phyloP scores from a whole-genome alignment of 331 rosid species.

The Rhamnella rubrinervis region DNA sequence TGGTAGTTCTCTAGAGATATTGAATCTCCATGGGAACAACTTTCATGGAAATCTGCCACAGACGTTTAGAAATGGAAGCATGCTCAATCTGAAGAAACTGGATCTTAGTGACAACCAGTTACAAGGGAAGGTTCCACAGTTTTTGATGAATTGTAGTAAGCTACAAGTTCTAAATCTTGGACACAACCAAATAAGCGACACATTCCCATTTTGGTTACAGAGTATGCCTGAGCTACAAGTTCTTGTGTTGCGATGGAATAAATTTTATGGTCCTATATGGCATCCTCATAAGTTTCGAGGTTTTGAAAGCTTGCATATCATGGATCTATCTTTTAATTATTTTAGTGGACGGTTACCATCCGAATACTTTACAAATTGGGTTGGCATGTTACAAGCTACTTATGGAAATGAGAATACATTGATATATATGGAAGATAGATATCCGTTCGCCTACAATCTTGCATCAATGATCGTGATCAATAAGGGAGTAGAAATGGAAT shows the following conservation, averaged over 20 bases:
- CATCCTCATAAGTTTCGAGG: no score
- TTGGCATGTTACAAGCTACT: not conserved
- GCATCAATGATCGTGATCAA: no score
- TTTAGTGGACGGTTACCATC: not conserved
- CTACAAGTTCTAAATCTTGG: not conserved
- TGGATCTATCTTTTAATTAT: not conserved
- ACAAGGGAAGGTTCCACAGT: not conserved
- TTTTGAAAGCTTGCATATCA: no score
- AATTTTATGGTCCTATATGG: no score
- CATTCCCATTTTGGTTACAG: not conserved
- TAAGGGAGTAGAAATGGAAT: no score
- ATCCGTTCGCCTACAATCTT: no score
- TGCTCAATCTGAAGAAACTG: no score
- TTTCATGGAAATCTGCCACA: no score
- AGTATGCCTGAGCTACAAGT: not conserved
- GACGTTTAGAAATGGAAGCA: no score
- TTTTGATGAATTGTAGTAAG: not conserved
- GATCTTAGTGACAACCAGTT: not conserved
- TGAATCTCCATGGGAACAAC: no score
- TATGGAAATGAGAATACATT: not conserved
- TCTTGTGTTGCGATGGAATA: not conserved
- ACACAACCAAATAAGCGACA: not conserved
- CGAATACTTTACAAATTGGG: not conserved
- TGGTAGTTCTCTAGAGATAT: not conserved
- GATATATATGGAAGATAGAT: no score